These are phyloP conservation scores for Erigeron canadensis DNA, from an alignment of 129 eudicot genomes.

Conservation along the genomic window DNA sequence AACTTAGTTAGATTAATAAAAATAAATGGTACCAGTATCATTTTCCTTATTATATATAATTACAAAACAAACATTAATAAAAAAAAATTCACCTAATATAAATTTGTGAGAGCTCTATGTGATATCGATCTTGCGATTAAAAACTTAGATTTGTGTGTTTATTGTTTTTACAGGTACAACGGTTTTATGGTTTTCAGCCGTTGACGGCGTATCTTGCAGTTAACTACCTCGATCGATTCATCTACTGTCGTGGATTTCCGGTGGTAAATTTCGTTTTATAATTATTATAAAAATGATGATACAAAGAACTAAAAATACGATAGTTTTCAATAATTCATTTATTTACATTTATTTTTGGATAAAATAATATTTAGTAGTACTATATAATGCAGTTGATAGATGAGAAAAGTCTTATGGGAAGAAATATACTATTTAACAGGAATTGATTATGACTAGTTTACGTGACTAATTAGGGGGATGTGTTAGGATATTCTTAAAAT, in stretches of 20 bases:
- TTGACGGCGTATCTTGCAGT: slow-evolving; percentile 91
- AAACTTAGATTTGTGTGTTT: neutral
- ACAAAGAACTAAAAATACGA: neutral
- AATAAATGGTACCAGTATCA: too few species aligned
- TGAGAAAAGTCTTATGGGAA: slow-evolving; percentile 5
- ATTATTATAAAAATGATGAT: neutral
- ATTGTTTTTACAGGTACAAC: slow-evolving; percentile 56
- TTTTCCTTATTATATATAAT: too few species aligned
- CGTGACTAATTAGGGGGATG: slow-evolving; percentile 13
- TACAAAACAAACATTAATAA: too few species aligned
- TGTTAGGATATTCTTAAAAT: neutral
- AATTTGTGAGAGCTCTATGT: neutral
- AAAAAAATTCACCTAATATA: too few species aligned
- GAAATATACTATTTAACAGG: slow-evolving; percentile 4
- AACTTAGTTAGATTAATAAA: too few species aligned
- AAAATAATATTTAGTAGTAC: neutral
- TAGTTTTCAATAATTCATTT: too few species aligned
- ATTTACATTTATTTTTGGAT: neutral
- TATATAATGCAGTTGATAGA: neutral
- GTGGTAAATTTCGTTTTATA: slow-evolving; percentile 43
- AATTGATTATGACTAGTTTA: slow-evolving; percentile 2
- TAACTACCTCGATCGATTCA: slow-evolving; percentile 85
- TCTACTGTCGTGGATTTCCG: slow-evolving; percentile 65
- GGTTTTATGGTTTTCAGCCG: slow-evolving; percentile 76
- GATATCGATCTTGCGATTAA: neutral